Evolutionary conservation across 116 monocot genomes (phyloP).

Genomic region (Dioscorea cayenensis): DNA sequence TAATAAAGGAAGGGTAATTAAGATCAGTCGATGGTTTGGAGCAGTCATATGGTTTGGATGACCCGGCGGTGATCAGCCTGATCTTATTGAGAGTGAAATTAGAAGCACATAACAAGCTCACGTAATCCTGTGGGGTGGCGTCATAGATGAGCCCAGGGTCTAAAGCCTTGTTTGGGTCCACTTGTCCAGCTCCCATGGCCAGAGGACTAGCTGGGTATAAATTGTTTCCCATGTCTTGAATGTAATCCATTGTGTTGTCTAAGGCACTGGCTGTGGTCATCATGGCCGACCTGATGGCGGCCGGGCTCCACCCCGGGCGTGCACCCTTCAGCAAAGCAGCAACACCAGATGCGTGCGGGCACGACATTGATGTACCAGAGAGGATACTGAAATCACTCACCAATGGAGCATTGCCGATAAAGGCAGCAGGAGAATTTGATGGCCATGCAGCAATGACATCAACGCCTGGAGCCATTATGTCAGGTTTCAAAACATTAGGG

Average conservation of each 20-base stretch:
- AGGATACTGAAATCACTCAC: constrained; percentile 19
- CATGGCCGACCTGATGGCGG: constrained; percentile 53
- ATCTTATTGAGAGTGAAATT: constrained; percentile 48
- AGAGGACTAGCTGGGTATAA: constrained; percentile 31
- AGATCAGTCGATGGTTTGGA: constrained; percentile 34
- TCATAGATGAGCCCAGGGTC: constrained; percentile 61
- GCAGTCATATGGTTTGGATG: constrained; percentile 12
- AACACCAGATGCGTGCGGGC: constrained; percentile 52
- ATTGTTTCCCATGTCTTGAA: constrained; percentile 15
- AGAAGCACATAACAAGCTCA: constrained; percentile 49
- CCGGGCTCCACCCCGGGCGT: constrained; percentile 43
- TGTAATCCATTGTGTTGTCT: background rate
- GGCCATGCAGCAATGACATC: constrained; percentile 49
- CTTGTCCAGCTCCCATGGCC: constrained; percentile 52
- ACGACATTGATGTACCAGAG: constrained; percentile 58
- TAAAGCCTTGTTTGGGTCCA: constrained; percentile 42
- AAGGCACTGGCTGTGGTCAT: constrained; percentile 51
- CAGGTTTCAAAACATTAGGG: constrained; percentile 57
- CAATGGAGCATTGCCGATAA: background rate
- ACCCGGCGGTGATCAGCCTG: constrained; percentile 20
- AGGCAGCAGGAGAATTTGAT: constrained; percentile 1
- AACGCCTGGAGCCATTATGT: constrained; percentile 50
- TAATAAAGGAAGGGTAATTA: constrained; percentile 83
- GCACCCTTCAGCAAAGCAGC: constrained; percentile 28
- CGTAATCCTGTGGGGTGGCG: constrained; percentile 39